A percentile compares a stretch with the other conserved stretches of the same genome.
Conservation (phyloP, 1,284 basidiomycete genomes). For the Malassezia brasiliensis region DNA sequence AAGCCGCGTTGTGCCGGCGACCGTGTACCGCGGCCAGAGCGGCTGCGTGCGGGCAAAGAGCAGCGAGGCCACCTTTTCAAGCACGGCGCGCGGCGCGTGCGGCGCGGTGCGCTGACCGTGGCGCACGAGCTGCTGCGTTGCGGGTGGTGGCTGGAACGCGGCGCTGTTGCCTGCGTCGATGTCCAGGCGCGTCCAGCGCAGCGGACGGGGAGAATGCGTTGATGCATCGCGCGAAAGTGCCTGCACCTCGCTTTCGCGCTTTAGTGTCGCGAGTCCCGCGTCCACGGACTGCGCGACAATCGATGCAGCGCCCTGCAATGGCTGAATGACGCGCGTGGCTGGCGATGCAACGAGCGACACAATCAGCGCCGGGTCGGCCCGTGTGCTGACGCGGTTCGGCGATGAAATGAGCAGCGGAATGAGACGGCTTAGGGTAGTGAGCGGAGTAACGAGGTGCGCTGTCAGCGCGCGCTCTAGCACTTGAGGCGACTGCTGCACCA, state of each 20-base stretch:
- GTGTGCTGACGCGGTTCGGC: slow-evolving; percentile 21
- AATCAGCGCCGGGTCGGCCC: slow-evolving; percentile 19
- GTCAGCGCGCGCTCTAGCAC: slow-evolving; percentile 24
- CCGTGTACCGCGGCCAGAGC: neutral
- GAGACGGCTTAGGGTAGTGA: slow-evolving; percentile 27
- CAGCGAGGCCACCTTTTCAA: neutral
- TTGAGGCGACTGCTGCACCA: slow-evolving; percentile 14
- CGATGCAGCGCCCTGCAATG: slow-evolving; percentile 25
- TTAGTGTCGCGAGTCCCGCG: slow-evolving; percentile 20
- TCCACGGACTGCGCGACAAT: slow-evolving; percentile 29
- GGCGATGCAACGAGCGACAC: slow-evolving; percentile 28
- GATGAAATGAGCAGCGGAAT: slow-evolving; percentile 23
- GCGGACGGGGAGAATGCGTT: neutral
- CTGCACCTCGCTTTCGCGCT: slow-evolving; percentile 27
- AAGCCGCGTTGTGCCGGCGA: neutral
- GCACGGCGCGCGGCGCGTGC: neutral
- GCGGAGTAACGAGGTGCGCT: slow-evolving; percentile 29
- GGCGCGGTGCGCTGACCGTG: neutral
- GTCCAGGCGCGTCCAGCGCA: slow-evolving; percentile 1
- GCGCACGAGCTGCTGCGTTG: neutral
- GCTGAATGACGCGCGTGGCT: slow-evolving; percentile 22
- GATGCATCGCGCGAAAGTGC: neutral
- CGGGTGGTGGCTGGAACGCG: neutral
- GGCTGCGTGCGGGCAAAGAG: neutral
- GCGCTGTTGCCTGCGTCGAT: neutral